Conservation (phyloP, 2,329 filamentous ascomycete genomes). For the Pleurostoma richardsiae region DNA sequence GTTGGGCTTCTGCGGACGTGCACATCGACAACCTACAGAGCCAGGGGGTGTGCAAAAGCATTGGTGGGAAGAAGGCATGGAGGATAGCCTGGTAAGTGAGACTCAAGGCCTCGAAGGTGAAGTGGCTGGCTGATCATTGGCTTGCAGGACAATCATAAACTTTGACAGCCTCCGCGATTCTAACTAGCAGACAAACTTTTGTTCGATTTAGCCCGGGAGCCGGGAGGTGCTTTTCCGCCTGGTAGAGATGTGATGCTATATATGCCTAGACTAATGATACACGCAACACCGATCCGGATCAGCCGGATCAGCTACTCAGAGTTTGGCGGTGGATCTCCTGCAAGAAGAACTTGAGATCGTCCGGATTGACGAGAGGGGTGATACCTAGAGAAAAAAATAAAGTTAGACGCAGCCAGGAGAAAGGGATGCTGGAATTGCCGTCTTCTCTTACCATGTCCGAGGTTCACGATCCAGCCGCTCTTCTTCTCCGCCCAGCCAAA, state of each 20-base stretch:
- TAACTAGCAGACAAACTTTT: background rate
- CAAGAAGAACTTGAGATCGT: slow-evolving; percentile 90
- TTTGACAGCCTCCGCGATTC: slow-evolving; percentile 10
- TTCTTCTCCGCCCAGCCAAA: slow-evolving; percentile 72
- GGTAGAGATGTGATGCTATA: too few species aligned
- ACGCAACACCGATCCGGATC: too few species aligned
- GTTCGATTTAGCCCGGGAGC: too few species aligned
- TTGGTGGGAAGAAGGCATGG: slow-evolving; percentile 54
- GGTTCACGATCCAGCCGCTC: slow-evolving; percentile 93
- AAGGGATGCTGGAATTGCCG: too few species aligned
- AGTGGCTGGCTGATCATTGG: background rate
- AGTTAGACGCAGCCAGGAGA: background rate
- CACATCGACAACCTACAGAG: slow-evolving; percentile 55
- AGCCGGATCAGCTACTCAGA: slow-evolving; percentile 23
- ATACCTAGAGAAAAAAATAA: slow-evolving; percentile 56
- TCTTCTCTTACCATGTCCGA: slow-evolving; percentile 74
- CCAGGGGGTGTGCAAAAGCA: slow-evolving; percentile 54
- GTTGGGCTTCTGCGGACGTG: slow-evolving; percentile 60
- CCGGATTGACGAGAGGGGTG: slow-evolving; percentile 89
- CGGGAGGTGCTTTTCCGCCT: too few species aligned
- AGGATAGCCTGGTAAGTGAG: slow-evolving; percentile 50
- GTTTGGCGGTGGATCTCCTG: slow-evolving; percentile 78
- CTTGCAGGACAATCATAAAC: slow-evolving; percentile 12
- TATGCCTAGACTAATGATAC: too few species aligned
- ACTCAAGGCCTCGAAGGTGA: background rate